These are phyloP conservation scores for Verticillium nonalfalfae DNA, from an alignment of 2,329 filamentous ascomycete genomes.

Conservation along the genomic window DNA sequence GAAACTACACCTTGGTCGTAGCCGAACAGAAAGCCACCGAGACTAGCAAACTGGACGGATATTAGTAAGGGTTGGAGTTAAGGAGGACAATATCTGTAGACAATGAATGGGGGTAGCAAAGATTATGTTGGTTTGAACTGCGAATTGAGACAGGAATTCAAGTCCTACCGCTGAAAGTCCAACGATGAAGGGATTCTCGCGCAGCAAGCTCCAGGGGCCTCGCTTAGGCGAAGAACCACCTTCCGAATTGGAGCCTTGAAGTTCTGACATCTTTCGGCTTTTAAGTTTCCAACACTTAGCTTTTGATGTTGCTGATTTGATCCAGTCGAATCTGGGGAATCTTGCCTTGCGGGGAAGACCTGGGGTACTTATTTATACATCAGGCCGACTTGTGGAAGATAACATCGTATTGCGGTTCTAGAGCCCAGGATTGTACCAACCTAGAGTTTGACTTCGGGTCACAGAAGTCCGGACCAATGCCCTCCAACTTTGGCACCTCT, in stretches of 20 bases:
- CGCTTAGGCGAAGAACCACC: slow-evolving; percentile 11
- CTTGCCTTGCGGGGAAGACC: background rate
- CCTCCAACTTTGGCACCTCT: too few species aligned
- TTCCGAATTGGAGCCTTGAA: slow-evolving; percentile 11
- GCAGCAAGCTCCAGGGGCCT: slow-evolving; percentile 18
- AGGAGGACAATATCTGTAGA: too few species aligned
- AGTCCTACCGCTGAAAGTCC: slow-evolving; percentile 32
- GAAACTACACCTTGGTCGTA: slow-evolving; percentile 44
- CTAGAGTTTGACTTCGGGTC: too few species aligned
- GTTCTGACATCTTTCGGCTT: background rate
- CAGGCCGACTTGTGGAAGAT: too few species aligned
- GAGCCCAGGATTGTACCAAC: too few species aligned
- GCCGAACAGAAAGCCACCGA: slow-evolving; percentile 38
- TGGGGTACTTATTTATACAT: background rate
- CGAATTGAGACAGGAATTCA: too few species aligned
- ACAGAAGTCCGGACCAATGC: too few species aligned
- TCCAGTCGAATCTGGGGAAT: slow-evolving; percentile 10
- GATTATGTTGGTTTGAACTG: too few species aligned
- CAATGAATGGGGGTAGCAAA: too few species aligned
- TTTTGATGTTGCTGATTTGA: slow-evolving; percentile 7
- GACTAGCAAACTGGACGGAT: slow-evolving; percentile 19
- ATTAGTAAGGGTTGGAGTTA: background rate
- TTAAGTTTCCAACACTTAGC: too few species aligned
- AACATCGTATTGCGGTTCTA: too few species aligned
- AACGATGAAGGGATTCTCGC: slow-evolving; percentile 35